Evolutionary conservation across 306 rosid genomes (phyloP).

Genomic region (Rosa multiflora): DNA sequence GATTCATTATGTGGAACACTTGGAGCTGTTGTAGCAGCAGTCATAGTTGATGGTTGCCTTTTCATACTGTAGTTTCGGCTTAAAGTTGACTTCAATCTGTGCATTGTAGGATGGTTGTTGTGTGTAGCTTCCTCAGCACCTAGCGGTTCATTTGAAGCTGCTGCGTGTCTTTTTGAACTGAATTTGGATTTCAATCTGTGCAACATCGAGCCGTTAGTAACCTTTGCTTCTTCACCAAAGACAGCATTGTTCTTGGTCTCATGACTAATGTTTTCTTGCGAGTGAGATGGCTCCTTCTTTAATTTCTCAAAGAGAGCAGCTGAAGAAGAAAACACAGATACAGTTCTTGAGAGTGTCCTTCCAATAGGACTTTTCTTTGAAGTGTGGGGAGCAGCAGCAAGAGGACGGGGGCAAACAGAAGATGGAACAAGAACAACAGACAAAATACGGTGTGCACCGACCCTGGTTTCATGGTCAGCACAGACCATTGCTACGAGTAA

Average conservation of each 20-base stretch:
- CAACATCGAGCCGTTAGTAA: constrained; percentile 43
- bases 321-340: constrained; percentile 33
- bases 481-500: constrained; percentile 35
- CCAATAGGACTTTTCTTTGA: constrained; percentile 39
- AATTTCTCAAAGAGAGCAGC: constrained; percentile 31
- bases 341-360: constrained; percentile 62
- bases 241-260: constrained; percentile 16
- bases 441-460: constrained; percentile 30
- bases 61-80: constrained; percentile 47
- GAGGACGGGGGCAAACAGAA: constrained; percentile 35
- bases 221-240: constrained; percentile 25
- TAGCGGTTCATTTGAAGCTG: constrained; percentile 21
- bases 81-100: constrained; percentile 61
- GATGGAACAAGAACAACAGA: constrained; percentile 34
- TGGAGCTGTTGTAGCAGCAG: constrained; percentile 20
- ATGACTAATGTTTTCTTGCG: constrained; percentile 16
- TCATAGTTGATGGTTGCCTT: constrained; percentile 27
- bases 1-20: constrained; percentile 23
- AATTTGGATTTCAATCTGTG: constrained; percentile 57
- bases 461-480: constrained; percentile 25
- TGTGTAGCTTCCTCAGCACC: constrained; percentile 18
- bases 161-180: constrained; percentile 36
- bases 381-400: constrained; percentile 20
- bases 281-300: constrained; percentile 10
- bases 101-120: constrained; percentile 43